Percentiles rank a stretch among this genome's conserved stretches.
These are phyloP conservation scores for Colletotrichum brevisporum DNA, from an alignment of 2,329 filamentous ascomycete species.

Conservation along the genomic window DNA sequence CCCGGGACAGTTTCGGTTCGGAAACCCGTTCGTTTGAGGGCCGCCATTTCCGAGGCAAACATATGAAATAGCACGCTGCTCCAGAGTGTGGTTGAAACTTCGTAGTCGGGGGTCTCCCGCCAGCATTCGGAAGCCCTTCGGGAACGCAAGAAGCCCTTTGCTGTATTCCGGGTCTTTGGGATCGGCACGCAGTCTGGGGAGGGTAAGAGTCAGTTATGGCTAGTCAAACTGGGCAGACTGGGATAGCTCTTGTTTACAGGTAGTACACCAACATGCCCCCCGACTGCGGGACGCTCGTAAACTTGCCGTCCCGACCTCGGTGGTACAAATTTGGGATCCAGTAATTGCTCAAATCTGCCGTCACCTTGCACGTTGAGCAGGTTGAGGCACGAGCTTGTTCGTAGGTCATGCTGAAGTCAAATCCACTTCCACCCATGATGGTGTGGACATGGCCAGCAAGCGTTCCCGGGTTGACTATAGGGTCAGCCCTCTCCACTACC, in stretches of 20 bases:
- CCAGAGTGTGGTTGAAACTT: conserved; percentile 59
- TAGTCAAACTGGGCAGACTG: conserved; percentile 1
- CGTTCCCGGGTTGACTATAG: conserved; percentile 68
- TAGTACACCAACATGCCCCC: conserved; percentile 68
- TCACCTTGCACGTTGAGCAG: conserved; percentile 76
- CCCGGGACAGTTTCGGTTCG: conserved; percentile 66
- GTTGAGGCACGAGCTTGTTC: conserved; percentile 64
- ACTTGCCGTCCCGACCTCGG: conserved; percentile 68
- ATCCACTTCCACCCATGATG: conserved; percentile 74
- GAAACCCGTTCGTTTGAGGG: conserved; percentile 66
- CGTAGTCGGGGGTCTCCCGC: conserved; percentile 66
- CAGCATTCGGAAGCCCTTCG: conserved; percentile 75
- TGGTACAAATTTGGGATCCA: conserved; percentile 74
- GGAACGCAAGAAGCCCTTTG: conserved; percentile 71
- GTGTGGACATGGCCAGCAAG: conserved; percentile 72
- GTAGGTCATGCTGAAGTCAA: conserved; percentile 68
- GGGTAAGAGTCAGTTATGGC: background rate
- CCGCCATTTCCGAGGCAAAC: conserved; percentile 65
- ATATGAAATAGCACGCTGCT: conserved; percentile 67
- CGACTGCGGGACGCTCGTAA: conserved; percentile 57
- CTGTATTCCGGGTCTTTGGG: conserved; percentile 53
- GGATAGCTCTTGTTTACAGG: conserved; percentile 51
- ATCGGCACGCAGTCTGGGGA: conserved; percentile 56
- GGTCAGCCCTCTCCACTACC: conserved; percentile 65
- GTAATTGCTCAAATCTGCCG: conserved; percentile 75